Evolutionary conservation across 768 basidiomycete species (phyloP).

Genomic region (Boletales sp.): DNA sequence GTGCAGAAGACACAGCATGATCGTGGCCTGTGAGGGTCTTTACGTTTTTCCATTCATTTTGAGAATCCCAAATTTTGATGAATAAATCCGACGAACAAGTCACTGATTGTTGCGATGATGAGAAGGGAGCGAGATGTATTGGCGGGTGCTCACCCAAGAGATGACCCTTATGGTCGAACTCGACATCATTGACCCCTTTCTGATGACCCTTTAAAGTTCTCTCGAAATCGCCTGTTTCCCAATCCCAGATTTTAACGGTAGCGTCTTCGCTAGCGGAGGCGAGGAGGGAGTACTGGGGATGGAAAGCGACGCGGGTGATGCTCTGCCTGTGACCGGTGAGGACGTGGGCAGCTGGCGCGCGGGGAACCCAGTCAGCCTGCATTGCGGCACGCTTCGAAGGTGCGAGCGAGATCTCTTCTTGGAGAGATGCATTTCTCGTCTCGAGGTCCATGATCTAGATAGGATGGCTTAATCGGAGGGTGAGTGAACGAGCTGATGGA

Average conservation of each 20-base stretch:
- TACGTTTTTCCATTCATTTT: constrained; percentile 86
- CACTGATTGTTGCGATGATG: constrained; percentile 12
- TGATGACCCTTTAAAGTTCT: constrained; percentile 91
- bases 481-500: constrained; percentile 8
- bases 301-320: constrained; percentile 79
- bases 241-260: constrained; percentile 93
- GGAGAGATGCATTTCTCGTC: constrained; percentile 71
- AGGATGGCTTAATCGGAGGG: constrained; percentile 3
- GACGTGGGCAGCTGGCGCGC: constrained; percentile 77
- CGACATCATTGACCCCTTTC: constrained; percentile 80
- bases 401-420: constrained; percentile 61
- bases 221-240: constrained; percentile 94
- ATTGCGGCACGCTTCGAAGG: constrained; percentile 52
- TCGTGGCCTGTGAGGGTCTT: constrained; percentile 89
- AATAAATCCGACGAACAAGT: constrained; percentile 85
- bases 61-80: constrained; percentile 89
- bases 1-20: constrained; percentile 83
- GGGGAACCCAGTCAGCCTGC: constrained; percentile 84
- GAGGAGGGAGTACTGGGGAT: constrained; percentile 78
- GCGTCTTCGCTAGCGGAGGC: constrained; percentile 88
- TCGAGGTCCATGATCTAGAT: constrained; percentile 92
- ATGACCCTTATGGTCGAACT: constrained; percentile 85
- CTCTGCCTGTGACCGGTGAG: constrained; percentile 73
- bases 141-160: constrained; percentile 57
- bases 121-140: not conserved